A percentile compares a stretch with the other conserved stretches of the same genome.
Evolutionary conservation across 495 filamentous ascomycete genomes (phyloP).

Genomic region (Trichocladium uniseriatum): DNA sequence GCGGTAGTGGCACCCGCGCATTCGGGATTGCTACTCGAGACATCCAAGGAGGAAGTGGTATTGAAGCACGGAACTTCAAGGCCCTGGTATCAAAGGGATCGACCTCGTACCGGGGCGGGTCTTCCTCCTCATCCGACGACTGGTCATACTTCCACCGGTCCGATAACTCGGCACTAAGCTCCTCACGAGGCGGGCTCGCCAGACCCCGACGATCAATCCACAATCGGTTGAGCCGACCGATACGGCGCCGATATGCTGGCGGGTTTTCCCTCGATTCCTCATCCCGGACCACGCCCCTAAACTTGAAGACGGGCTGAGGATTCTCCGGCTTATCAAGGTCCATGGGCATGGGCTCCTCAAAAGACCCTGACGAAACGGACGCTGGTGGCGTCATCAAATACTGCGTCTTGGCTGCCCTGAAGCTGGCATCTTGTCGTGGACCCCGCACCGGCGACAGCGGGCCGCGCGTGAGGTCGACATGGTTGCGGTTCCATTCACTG

Average conservation of each 20-base stretch:
- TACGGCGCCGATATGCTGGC: constrained; percentile 59
- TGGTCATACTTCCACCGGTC: constrained; percentile 82
- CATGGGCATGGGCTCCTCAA: constrained; percentile 35
- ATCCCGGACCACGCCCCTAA: constrained; percentile 27
- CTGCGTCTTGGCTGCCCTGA: constrained; percentile 68
- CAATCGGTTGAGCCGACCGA: constrained; percentile 69
- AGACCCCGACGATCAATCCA: constrained; percentile 68
- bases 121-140: constrained; percentile 60
- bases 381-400: constrained; percentile 83
- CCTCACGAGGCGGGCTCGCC: constrained; percentile 43
- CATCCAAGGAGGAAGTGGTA: constrained; percentile 42
- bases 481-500: constrained; percentile 75
- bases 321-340: constrained; percentile 29
- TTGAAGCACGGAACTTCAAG: constrained; percentile 63
- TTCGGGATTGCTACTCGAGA: constrained; percentile 12
- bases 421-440: constrained; percentile 46
- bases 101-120: constrained; percentile 48
- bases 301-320: constrained; percentile 21
- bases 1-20: constrained; percentile 3
- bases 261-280: constrained; percentile 47
- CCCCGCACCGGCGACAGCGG: constrained; percentile 68
- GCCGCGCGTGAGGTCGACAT: constrained; percentile 71
- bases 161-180: constrained; percentile 42
- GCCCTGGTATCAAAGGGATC: constrained; percentile 62
- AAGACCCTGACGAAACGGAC: constrained; percentile 58